Evolutionary conservation across 1,284 basidiomycete species (phyloP), one percentile per base, ranked within the genome.

Genomic region (Grifola frondosa): DNA sequence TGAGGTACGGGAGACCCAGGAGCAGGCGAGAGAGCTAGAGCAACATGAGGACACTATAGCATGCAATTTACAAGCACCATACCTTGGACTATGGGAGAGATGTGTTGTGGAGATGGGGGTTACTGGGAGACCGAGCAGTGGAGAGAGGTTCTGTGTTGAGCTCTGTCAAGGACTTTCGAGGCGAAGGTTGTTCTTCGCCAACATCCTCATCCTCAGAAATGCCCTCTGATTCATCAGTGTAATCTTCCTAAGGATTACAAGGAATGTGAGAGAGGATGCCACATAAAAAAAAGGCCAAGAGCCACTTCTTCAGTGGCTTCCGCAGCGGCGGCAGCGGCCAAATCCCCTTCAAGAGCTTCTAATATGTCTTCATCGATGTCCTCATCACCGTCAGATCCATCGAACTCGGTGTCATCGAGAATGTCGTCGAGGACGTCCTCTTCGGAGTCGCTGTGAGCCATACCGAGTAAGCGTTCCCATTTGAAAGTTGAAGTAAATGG

Each of bases 371-470:
- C 77, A 30, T 79, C 78, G 7, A 76, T 68, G 28, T 75, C 77
- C 15, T 71, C 71, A 21, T 78, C 73, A n/a, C 54, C 68, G 7
- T 67, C 71, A n/a, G 64, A 66, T 6, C 71, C 71, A 30, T 77
- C 75, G 28, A 69, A 71, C 22, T 74, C 61, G 42, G 70, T 69
- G 42, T 69, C 69, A 28, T 80, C 80, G 38, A 81, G 69, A 41
- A 70, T 69, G 42, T 69, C 69, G 29, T 80, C 80, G 38, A 81
- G 69, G 39, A 71, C 77, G 46, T 83, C 81, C 41, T 71, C 42
- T 46, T 87, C 84, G 13, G 80, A 84, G 59, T 86, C 84, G 58
- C 73, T 80, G 48, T 66, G 70, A 22, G 70, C 61, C 80, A 82
- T 82, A 56, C n/a, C n/a, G n/a, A n/a, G n/a, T n/a, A n/a, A n/a